phyloP scores from a whole-genome alignment of 805 yeast genomes.

The Wickerhamomyces rabaulensis region DNA sequence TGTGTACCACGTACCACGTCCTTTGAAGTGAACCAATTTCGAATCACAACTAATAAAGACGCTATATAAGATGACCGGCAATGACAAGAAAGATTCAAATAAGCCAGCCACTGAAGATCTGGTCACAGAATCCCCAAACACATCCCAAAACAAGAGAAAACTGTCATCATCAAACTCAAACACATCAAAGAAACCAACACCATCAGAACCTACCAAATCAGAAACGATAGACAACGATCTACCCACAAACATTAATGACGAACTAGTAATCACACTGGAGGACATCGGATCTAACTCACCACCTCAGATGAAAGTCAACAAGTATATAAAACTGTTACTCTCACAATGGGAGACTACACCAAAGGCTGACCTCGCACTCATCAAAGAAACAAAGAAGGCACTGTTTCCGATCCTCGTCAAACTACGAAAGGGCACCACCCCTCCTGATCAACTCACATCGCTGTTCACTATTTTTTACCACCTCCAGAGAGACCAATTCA shows the following conservation, averaged over 20 bases:
- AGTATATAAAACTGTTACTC: slow-evolving; percentile 28
- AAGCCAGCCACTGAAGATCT: background rate
- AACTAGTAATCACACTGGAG: slow-evolving; percentile 12
- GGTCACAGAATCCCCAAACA: background rate
- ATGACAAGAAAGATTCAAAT: no score
- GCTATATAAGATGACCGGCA: no score
- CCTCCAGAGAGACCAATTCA: slow-evolving; percentile 48
- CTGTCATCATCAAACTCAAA: background rate
- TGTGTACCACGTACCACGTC: no score
- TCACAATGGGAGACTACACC: slow-evolving; percentile 31
- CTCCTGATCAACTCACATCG: slow-evolving; percentile 40
- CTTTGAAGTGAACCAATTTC: no score
- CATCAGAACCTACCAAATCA: background rate
- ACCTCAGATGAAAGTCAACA: slow-evolving; percentile 19
- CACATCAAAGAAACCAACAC: background rate
- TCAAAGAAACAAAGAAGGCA: slow-evolving; percentile 43
- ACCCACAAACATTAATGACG: slow-evolving; percentile 5
- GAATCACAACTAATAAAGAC: no score
- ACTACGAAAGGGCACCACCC: slow-evolving; percentile 40
- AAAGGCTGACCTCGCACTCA: slow-evolving; percentile 19
- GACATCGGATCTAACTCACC: slow-evolving; percentile 11
- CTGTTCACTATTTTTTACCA: slow-evolving; percentile 55
- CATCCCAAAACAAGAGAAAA: background rate
- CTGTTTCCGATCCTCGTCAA: slow-evolving; percentile 49
- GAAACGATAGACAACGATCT: background rate